Conservation (phyloP, 345 rosid genomes). For the Psidium friedrichsthalianum region DNA sequence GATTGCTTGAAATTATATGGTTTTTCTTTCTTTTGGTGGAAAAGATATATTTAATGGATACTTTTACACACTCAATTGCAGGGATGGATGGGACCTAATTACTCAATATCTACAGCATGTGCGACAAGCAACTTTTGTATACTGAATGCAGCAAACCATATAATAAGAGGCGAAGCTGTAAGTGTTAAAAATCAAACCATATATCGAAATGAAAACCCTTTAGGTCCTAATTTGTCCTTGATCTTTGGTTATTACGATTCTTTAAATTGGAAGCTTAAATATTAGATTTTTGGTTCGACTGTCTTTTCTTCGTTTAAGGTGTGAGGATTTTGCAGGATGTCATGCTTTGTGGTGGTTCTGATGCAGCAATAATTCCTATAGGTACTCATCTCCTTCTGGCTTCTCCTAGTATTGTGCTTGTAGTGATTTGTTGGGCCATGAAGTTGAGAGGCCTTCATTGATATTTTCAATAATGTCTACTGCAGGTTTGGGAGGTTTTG, state of each 20-base stretch:
- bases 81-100: slow-evolving; percentile 99
- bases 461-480: slow-evolving; percentile 1
- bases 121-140: slow-evolving; percentile 95
- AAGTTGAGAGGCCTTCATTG: not conserved
- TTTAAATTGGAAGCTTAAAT: not conserved
- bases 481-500: slow-evolving; percentile 97
- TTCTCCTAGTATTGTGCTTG: not conserved
- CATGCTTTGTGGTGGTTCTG: slow-evolving; percentile 98
- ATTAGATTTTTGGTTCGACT: not conserved
- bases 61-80: slow-evolving; percentile 9
- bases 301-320: not conserved
- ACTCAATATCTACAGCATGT: slow-evolving; percentile 94
- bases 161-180: slow-evolving; percentile 94
- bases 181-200: slow-evolving; percentile 13
- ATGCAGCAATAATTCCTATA: slow-evolving; percentile 78
- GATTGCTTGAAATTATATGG: slow-evolving; percentile 2
- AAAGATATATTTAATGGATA: not conserved
- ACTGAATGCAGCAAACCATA: slow-evolving; percentile 87
- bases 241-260: not conserved
- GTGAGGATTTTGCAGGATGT: slow-evolving; percentile 45
- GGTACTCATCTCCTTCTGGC: slow-evolving; percentile 28
- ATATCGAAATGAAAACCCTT: not conserved
- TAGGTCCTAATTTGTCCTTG: not conserved
- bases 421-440: not conserved
- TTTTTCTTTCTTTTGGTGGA: not conserved